Evolutionary conservation across 768 basidiomycete genomes (phyloP).

Genomic region (Calocybe gangraenosa): DNA sequence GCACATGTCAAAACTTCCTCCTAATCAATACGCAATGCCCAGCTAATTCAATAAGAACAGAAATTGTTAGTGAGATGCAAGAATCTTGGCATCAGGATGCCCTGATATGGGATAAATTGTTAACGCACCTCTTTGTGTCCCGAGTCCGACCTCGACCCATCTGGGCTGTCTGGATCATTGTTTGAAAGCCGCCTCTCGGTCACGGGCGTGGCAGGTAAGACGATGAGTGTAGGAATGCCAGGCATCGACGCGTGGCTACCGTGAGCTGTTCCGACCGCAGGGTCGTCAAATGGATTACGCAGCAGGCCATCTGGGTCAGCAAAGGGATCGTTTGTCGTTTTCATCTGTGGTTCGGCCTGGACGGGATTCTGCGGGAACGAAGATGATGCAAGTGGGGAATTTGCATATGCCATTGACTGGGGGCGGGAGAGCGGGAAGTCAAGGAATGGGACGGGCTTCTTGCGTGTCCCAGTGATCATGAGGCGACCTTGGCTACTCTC

Average conservation of each 20-base stretch:
- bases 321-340: conserved; percentile 13
- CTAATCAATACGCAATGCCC: too few species aligned
- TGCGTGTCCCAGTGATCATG: conserved; percentile 4
- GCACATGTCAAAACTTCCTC: too few species aligned
- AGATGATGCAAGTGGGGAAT: neutral
- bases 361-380: conserved; percentile 3
- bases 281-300: conserved; percentile 16
- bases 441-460: conserved; percentile 16
- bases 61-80: neutral
- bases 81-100: neutral
- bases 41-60: neutral
- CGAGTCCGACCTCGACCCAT: neutral
- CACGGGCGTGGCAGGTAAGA: conserved; percentile 9
- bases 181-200: conserved; percentile 2
- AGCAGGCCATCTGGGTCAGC: conserved; percentile 9
- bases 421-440: conserved; percentile 6
- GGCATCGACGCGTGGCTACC: neutral
- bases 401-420: neutral
- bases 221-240: conserved; percentile 5
- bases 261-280: too few species aligned
- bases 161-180: neutral
- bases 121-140: conserved; percentile 1
- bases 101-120: neutral
- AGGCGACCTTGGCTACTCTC: neutral
- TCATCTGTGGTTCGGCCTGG: neutral